Base-by-base conservation (phyloP, 345 rosid species). In the Euphorbia pulcherrima region DNA sequence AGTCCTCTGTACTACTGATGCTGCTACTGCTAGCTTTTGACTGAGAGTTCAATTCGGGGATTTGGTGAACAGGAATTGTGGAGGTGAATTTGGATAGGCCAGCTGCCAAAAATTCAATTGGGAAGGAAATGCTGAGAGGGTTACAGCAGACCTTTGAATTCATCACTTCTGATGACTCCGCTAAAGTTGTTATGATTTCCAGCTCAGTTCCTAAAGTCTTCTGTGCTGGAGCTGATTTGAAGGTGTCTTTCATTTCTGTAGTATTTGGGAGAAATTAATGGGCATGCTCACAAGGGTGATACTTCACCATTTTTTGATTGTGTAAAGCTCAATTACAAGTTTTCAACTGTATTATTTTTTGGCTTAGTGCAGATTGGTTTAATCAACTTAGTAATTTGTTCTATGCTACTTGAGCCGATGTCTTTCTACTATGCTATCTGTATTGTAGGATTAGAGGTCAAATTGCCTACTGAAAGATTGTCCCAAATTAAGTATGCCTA, bases 171-270 rank as follows among this genome's bases (percentile, higher is more conserved):
- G 97, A 93, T 77, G 72, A 72, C 47, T 81, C 88, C 0, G 92
- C 87, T 46, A 86, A 78, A 29, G 94, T 93, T 71, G 89, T 85
- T 44, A 60, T 90, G 88, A 81, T 90, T 33, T 73, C 67, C 67
- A 93, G 98, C 69, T 78, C 85, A 28, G 91, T 89, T 74, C 95
- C 97, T 6, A 84, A 83, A 37, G 85, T 79, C 54, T 93, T 93
- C 78, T 93, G 97, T 57, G 95, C 97, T 26, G 98, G 98, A 18
- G 98, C 97, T 69, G 98, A 93, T 84, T 82, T 93, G 55, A 93
- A 90, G 97, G 94, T 88, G 77, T 50, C 16, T 6, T 54, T 20
- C 27, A 14, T 40, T 47, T 58, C 30, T 9, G 17, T 54, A n/a
- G 5, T 50, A 33, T 20, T 59, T 47, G 24, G 65, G 33, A 2